Evolutionary conservation across 2,329 filamentous ascomycete species (phyloP), one percentile per base, ranked within the genome.

Genomic region (Ascosphaera acerosa): DNA sequence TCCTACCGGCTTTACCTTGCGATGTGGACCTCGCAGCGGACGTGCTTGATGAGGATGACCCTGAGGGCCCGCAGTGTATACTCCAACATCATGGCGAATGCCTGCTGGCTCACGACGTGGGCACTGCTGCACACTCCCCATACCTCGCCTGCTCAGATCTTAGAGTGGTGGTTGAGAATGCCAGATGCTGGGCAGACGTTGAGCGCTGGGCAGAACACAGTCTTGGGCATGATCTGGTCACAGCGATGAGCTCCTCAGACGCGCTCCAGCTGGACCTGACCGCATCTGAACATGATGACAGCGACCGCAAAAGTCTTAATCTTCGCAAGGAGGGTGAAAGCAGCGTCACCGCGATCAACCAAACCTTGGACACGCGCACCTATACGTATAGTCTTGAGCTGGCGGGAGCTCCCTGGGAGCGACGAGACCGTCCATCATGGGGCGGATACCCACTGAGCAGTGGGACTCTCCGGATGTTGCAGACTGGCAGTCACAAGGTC

Each of bases 41-140:
- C n/a, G 36, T 31, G 7, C 29, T 16, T 19, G 31, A 33, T 16
- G 29, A 34, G 14, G 36, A 34, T 29, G 26, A 18, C 2, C 36
- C 34, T 10, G 35, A 29, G 20, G 18, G 31, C 2, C 35, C 38
- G 6, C 36, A 35, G 16, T 10, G 35, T 16, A 31, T 33, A 10
- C 34, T 35, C 4, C 32, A 35, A 16, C 37, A 35, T 26, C 15
- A 38, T 6, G 38, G 36, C 10, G 7, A 31, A 16, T 36, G 36
- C 15, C 4, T 34, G 30, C 32, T 36, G 18, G 30, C 18, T 20
- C 25, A 30, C 14, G 14, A 15, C 15, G 15, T 25, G 16, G 15
- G 32, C 4, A 29, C n/a, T n/a, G n/a, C n/a, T n/a, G n/a, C n/a
- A n/a, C n/a, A n/a, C n/a, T n/a, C n/a, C n/a, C n/a, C n/a, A n/a